phyloP scores from a whole-genome alignment of 495 filamentous ascomycete genomes.

The Aspergillus saccharolyticus region DNA sequence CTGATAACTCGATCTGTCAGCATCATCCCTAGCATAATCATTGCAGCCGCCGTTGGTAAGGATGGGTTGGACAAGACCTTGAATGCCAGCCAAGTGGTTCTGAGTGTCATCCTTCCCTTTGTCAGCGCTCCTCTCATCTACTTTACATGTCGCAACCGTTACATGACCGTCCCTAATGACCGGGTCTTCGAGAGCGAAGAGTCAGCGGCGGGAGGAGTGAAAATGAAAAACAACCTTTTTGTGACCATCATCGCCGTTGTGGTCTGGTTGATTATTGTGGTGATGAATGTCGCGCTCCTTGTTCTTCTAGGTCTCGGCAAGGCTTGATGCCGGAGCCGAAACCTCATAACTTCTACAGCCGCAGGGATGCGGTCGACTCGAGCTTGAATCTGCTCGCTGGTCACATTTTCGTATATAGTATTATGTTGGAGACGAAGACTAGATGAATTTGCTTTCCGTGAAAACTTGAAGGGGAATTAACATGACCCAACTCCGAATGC shows the following conservation, averaged over 20 bases:
- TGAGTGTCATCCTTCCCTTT: slow-evolving; percentile 78
- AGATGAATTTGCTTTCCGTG: slow-evolving; percentile 2
- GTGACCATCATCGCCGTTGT: slow-evolving; percentile 49
- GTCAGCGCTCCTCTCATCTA: slow-evolving; percentile 79
- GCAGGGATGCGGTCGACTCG: background rate
- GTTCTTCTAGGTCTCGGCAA: slow-evolving; percentile 61
- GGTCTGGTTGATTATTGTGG: slow-evolving; percentile 63
- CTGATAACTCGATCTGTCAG: slow-evolving; percentile 67
- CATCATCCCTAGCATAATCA: slow-evolving; percentile 77
- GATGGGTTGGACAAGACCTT: slow-evolving; percentile 68
- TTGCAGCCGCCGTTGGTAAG: slow-evolving; percentile 70
- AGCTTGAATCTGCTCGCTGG: background rate
- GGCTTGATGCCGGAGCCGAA: slow-evolving; percentile 21
- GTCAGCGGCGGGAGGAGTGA: slow-evolving; percentile 30
- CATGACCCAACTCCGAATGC: slow-evolving; percentile 20
- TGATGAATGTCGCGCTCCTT: slow-evolving; percentile 70
- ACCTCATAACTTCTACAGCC: background rate
- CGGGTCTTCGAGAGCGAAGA: slow-evolving; percentile 23
- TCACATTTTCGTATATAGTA: background rate
- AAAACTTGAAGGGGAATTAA: slow-evolving; percentile 3
- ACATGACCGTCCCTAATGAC: slow-evolving; percentile 63
- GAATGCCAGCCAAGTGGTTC: slow-evolving; percentile 71
- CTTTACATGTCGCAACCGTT: slow-evolving; percentile 75
- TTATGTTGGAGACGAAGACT: background rate
- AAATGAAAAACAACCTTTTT: slow-evolving; percentile 60